Base-by-base conservation (phyloP, 2,329 filamentous ascomycete species). In the Thermochaetoides dissita region DNA sequence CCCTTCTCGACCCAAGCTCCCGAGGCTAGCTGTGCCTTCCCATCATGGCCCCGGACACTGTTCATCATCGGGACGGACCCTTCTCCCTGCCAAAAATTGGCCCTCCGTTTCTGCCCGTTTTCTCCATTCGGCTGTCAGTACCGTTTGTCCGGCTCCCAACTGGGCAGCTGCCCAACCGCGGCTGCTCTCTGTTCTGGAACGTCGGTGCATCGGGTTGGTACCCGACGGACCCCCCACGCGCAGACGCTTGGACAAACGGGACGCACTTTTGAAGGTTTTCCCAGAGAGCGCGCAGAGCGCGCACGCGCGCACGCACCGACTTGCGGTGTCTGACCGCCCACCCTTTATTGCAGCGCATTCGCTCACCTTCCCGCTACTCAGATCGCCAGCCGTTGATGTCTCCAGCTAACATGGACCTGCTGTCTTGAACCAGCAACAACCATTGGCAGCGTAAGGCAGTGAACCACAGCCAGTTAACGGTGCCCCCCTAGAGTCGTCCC, bases 1-100 rank as follows among this genome's bases (percentile, higher is more conserved):
- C 61, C 60, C 50, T 61, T 64, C 49, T 57, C 55, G 10, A 44
- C 48, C 28, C 58, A 57, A 48, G 57, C 57, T 35, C 59, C 63
- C 49, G 65, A 68, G 51, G 57, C 62, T 29, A 59, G 59, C 33
- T 76, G 72, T 59, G 73, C 72, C 28, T 76, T 68, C 50, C 73
- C 73, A 28, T 74, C 70, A 24, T 77, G 73, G 73, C 72, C 72
- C 28, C 67, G 71, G 44, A 65, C 72, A 35, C 62, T 66, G 10
- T 72, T 70, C 34, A 65, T 76, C 46, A 63, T 62, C 40, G 62
- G 65, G 49, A 59, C 59, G 41, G 57, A 62, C 50, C 54, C 55
- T 41, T 57, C 59, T 45, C 17, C 17, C 17, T 24, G 17, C 17
- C 17, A 24, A 24, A 24, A 24, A 3, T 24, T 24, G 17, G 17